A percentile compares a stretch with the other conserved stretches of the same genome.
phyloP scores from a whole-genome alignment of 371 early-diverging fungal genomes.

The Mortierella sp. region DNA sequence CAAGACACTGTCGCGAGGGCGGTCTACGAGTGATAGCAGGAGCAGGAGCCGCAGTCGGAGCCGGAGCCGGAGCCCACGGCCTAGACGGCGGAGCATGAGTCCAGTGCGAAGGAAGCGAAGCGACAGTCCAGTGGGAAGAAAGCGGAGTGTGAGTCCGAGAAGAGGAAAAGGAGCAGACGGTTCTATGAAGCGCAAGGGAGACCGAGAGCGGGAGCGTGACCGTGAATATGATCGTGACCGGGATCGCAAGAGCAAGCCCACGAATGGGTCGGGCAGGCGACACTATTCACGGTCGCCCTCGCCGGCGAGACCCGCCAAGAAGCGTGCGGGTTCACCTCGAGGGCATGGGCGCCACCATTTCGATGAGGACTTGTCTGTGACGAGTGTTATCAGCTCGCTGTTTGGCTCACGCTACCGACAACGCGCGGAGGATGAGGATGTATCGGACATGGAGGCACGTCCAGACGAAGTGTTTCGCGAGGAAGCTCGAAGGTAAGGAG shows the following conservation, averaged over 20 bases:
- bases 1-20: background rate
- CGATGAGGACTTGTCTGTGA: slow-evolving; percentile 64
- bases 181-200: slow-evolving; percentile 28
- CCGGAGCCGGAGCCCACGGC: slow-evolving; percentile 10
- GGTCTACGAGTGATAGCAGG: too few species aligned
- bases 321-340: slow-evolving; percentile 22
- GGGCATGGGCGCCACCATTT: slow-evolving; percentile 31
- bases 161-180: slow-evolving; percentile 26
- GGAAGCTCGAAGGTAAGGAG: slow-evolving; percentile 70
- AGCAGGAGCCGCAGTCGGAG: slow-evolving; percentile 42
- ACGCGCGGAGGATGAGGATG: slow-evolving; percentile 54
- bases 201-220: slow-evolving; percentile 29
- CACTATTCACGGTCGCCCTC: slow-evolving; percentile 24
- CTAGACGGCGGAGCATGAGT: slow-evolving; percentile 27
- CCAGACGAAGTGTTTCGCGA: slow-evolving; percentile 66
- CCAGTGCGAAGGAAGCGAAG: slow-evolving; percentile 18
- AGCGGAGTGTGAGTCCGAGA: slow-evolving; percentile 31
- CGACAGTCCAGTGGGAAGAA: slow-evolving; percentile 24
- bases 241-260: slow-evolving; percentile 18
- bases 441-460: slow-evolving; percentile 72
- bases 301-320: slow-evolving; percentile 20
- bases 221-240: slow-evolving; percentile 24
- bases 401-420: slow-evolving; percentile 61
- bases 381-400: slow-evolving; percentile 60
- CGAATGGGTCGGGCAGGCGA: slow-evolving; percentile 13